phyloP scores from a whole-genome alignment of 2,329 filamentous ascomycete genomes.

The Coccinonectria pachysandricola region DNA sequence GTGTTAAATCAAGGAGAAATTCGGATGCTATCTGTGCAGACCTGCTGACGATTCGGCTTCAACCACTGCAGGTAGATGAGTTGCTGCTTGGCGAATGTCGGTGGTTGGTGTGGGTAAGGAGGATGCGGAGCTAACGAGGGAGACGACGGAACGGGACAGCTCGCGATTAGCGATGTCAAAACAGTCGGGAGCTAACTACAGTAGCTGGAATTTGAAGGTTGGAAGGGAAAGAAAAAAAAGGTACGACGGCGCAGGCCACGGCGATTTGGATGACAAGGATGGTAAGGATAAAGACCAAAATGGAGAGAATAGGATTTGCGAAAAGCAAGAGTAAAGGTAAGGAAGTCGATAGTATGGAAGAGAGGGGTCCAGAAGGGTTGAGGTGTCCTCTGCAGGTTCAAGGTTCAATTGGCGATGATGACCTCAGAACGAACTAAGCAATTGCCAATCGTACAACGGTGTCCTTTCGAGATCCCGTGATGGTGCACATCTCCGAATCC shows the following conservation, averaged over 20 bases:
- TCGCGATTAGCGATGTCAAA: no score
- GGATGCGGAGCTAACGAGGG: no score
- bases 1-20: constrained; percentile 2
- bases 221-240: no score
- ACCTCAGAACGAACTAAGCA: constrained; percentile 18
- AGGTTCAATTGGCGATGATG: constrained; percentile 20
- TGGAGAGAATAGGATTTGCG: neutral
- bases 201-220: no score
- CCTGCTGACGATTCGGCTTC: constrained; percentile 17
- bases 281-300: no score
- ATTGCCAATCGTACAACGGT: constrained; percentile 23
- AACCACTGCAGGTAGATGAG: no score
- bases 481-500: constrained; percentile 16
- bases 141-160: no score
- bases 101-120: no score
- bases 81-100: no score
- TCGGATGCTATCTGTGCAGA: constrained; percentile 14
- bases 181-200: no score
- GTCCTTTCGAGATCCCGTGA: constrained; percentile 30
- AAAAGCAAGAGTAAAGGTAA: neutral
- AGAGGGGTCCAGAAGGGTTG: constrained; percentile 3
- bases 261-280: no score
- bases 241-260: no score
- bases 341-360: constrained; percentile 1
- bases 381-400: constrained; percentile 15